Evolutionary conservation across 192 early-diverging fungal genomes (phyloP).

Genomic region (Umbelopsis sp.): DNA sequence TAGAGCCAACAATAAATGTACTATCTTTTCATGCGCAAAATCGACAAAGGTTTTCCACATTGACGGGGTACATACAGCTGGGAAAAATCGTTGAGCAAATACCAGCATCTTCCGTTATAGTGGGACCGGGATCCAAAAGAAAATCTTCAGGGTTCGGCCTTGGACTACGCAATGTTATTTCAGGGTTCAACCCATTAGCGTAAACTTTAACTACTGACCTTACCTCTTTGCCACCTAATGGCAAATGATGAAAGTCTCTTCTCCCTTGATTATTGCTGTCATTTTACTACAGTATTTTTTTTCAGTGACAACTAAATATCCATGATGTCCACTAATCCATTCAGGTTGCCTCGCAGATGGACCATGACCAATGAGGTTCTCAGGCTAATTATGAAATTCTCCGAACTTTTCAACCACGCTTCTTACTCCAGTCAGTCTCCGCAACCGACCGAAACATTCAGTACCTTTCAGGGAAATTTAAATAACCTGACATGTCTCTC

Average conservation of each 20-base stretch:
- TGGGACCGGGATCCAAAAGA: no score
- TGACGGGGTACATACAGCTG: no score
- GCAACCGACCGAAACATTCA: slow-evolving; percentile 48
- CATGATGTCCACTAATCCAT: neutral
- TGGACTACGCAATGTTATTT: neutral
- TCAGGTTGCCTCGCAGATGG: neutral
- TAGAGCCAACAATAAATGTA: no score
- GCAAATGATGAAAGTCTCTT: no score
- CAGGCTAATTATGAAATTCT: neutral
- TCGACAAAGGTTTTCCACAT: no score
- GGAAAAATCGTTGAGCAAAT: no score
- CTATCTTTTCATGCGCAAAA: no score
- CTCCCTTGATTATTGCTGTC: no score
- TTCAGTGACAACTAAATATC: no score
- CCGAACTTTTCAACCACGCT: neutral
- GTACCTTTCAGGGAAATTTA: slow-evolving; percentile 8
- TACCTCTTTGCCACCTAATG: no score
- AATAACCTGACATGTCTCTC: slow-evolving; percentile 22
- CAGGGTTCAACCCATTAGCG: neutral
- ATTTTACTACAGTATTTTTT: no score
- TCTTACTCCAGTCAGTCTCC: neutral
- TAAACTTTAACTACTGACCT: neutral
- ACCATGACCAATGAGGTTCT: neutral
- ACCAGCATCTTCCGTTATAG: no score
- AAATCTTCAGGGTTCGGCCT: neutral